These are phyloP conservation scores for Lepidium didymum DNA, from an alignment of 345 rosid genomes.

Conservation along the genomic window DNA sequence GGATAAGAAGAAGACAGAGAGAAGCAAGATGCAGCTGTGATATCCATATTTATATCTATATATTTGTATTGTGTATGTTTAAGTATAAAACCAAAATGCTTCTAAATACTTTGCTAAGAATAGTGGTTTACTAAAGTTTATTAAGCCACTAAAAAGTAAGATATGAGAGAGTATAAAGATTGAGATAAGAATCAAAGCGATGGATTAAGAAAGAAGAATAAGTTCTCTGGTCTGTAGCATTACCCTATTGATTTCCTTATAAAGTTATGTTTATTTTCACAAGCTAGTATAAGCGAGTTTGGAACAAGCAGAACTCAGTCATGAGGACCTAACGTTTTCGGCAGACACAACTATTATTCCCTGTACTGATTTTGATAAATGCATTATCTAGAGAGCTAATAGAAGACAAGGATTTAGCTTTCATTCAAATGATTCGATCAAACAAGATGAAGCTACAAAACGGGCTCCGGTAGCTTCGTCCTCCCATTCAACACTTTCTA, in stretches of 20 bases:
- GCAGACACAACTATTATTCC: too few species aligned
- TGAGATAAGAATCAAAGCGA: background rate
- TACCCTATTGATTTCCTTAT: background rate
- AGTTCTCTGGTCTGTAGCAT: background rate
- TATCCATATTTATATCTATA: background rate
- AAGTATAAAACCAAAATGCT: conserved; percentile 2
- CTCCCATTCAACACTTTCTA: too few species aligned
- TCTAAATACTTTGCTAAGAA: conserved; percentile 10
- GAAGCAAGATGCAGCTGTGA: conserved; percentile 1
- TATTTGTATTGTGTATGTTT: conserved; percentile 22
- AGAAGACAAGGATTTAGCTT: too few species aligned
- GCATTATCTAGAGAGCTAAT: too few species aligned
- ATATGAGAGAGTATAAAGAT: background rate
- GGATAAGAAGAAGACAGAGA: conserved; percentile 4
- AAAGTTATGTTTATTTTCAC: too few species aligned
- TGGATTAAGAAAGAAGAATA: background rate
- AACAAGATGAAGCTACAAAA: too few species aligned
- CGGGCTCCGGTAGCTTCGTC: too few species aligned
- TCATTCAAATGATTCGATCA: too few species aligned
- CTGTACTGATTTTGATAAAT: too few species aligned
- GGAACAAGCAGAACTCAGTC: too few species aligned
- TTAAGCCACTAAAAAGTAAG: background rate
- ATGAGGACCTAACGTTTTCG: too few species aligned
- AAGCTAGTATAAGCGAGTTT: too few species aligned
- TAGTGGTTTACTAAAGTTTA: conserved; percentile 7